Evolutionary conservation across 2,329 filamentous ascomycete species (phyloP).

Genomic region (Cladosporium sp.): DNA sequence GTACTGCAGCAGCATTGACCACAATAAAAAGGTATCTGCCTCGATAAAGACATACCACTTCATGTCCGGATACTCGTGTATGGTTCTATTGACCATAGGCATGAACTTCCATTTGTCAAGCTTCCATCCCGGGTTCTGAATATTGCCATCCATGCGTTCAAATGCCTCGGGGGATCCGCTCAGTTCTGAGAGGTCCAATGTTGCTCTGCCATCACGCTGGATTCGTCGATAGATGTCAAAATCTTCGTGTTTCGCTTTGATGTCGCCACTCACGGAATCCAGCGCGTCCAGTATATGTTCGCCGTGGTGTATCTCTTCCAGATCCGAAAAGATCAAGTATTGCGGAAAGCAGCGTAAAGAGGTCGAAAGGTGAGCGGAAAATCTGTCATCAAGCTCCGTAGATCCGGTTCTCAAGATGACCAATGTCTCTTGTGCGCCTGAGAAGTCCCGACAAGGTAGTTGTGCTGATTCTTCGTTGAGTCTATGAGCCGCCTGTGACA

Average conservation of each 20-base stretch:
- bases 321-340: constrained; percentile 57
- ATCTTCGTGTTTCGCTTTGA: constrained; percentile 24
- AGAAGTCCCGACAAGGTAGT: background rate
- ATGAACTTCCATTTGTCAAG: constrained; percentile 54
- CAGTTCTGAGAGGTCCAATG: constrained; percentile 27
- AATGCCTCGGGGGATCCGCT: constrained; percentile 17
- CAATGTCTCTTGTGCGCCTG: constrained; percentile 46
- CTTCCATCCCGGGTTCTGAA: constrained; percentile 40
- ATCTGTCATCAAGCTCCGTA: constrained; percentile 52
- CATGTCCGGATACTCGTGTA: constrained; percentile 41
- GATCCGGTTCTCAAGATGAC: constrained; percentile 58
- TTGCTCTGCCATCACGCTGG: constrained; percentile 25
- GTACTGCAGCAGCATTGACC: constrained; percentile 41
- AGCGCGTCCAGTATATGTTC: constrained; percentile 34
- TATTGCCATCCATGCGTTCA: constrained; percentile 12
- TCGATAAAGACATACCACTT: constrained; percentile 53
- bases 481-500: too few relatives aligned
- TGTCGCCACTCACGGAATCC: constrained; percentile 3
- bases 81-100: constrained; percentile 49
- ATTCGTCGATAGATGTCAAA: constrained; percentile 36
- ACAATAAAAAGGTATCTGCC: constrained; percentile 46
- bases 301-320: constrained; percentile 49
- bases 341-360: constrained; percentile 53
- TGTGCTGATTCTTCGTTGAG: too few relatives aligned
- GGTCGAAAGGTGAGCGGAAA: constrained; percentile 52